Evolutionary conservation across 2,329 filamentous ascomycete genomes (phyloP).

Genomic region (Pseudopyricularia javanii): DNA sequence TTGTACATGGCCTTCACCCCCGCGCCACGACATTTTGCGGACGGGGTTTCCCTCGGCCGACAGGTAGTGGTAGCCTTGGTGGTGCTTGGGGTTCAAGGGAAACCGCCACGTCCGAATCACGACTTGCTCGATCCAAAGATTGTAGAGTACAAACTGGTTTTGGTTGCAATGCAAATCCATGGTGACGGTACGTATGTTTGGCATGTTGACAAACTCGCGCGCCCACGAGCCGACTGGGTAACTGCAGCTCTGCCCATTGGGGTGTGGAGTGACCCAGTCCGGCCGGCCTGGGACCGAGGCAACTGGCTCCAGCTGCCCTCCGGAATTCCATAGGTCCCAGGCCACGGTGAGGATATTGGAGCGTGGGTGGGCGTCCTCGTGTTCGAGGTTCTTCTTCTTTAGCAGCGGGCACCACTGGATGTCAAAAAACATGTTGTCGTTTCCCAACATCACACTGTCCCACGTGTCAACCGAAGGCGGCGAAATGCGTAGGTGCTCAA

Average conservation of each 20-base stretch:
- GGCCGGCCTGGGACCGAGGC: not conserved
- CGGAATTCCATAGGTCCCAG: not conserved
- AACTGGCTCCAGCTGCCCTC: not conserved
- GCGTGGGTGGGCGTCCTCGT: not conserved
- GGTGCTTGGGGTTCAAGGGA: conserved; percentile 1
- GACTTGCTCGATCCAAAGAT: not conserved
- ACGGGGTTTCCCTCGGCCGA: not conserved
- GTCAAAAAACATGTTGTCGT: too few relatives aligned
- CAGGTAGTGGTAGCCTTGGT: not conserved
- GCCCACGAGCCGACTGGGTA: not conserved
- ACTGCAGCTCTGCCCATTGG: not conserved
- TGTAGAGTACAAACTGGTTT: not conserved
- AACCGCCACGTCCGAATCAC: not conserved
- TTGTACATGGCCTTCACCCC: not conserved
- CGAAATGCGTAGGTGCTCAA: not conserved
- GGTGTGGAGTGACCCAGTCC: not conserved
- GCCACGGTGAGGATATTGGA: not conserved
- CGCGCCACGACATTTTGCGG: not conserved
- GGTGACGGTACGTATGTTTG: not conserved
- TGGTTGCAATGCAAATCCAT: not conserved
- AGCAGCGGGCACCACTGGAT: not conserved
- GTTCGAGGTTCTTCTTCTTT: too few relatives aligned
- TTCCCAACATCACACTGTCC: not conserved
- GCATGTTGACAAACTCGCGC: conserved; percentile 1
- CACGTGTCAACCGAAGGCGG: not conserved